A percentile compares a stretch with the other conserved stretches of the same genome.
phyloP scores from a whole-genome alignment of 495 filamentous ascomycete species.

The Elaphomyces granulatus region DNA sequence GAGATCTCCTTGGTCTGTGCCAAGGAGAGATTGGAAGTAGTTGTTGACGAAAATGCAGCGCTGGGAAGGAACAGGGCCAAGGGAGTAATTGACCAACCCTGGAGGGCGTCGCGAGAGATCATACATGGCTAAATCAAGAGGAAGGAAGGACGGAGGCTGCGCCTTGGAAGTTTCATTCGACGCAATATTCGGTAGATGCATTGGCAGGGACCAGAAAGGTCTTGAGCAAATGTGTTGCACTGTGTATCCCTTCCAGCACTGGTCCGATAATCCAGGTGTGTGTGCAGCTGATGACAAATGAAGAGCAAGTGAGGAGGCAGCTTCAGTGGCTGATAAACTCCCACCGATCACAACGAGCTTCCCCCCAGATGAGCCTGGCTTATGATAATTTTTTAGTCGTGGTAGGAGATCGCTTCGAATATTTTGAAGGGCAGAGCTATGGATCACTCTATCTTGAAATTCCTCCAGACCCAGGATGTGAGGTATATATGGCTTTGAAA shows the following conservation, averaged over 20 bases:
- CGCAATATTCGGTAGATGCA: slow-evolving; percentile 33
- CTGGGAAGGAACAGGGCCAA: slow-evolving; percentile 43
- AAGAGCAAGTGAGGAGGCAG: slow-evolving; percentile 54
- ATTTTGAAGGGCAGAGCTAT: slow-evolving; percentile 41
- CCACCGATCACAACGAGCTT: slow-evolving; percentile 70
- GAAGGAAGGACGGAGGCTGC: slow-evolving; percentile 43
- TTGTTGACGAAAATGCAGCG: slow-evolving; percentile 36
- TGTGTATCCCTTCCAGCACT: slow-evolving; percentile 24
- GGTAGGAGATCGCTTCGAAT: slow-evolving; percentile 13
- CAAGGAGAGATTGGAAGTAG: slow-evolving; percentile 41
- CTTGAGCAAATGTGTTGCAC: slow-evolving; percentile 54
- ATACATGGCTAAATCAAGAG: slow-evolving; percentile 63
- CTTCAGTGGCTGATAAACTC: slow-evolving; percentile 71
- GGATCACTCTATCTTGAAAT: slow-evolving; percentile 30
- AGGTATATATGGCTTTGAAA: slow-evolving; percentile 46
- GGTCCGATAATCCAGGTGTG: slow-evolving; percentile 22
- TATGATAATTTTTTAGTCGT: slow-evolving; percentile 2
- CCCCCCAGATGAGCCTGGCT: slow-evolving; percentile 13
- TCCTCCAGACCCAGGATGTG: slow-evolving; percentile 22
- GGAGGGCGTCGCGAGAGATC: slow-evolving; percentile 47
- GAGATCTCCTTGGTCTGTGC: slow-evolving; percentile 41
- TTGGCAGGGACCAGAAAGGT: slow-evolving; percentile 61
- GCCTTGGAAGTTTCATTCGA: slow-evolving; percentile 12
- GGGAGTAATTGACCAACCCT: slow-evolving; percentile 38
- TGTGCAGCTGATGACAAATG: slow-evolving; percentile 46